A percentile compares a stretch with the other conserved stretches of the same genome.
phyloP scores from a whole-genome alignment of 495 filamentous ascomycete genomes.

The Podospora pseudocomata region DNA sequence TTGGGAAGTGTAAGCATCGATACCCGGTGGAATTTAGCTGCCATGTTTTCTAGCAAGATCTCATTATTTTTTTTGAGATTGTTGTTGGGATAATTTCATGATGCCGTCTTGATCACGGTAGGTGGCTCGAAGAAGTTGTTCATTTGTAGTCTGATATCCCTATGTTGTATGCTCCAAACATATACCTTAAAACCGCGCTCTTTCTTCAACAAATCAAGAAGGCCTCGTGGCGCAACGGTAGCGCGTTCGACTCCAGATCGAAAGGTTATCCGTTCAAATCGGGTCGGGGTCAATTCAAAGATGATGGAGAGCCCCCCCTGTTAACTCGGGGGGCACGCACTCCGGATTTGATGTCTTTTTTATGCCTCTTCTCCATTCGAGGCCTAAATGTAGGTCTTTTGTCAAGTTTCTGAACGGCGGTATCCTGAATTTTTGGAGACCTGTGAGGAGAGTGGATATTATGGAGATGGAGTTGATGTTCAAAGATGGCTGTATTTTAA shows the following conservation, averaged over 20 bases:
- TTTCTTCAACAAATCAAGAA: neutral
- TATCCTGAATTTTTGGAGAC: neutral
- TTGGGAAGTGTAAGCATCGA: neutral
- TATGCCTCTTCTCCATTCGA: neutral
- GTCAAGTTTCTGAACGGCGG: neutral
- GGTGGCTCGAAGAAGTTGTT: neutral
- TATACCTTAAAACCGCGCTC: neutral
- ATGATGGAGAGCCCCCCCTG: neutral
- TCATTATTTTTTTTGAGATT: neutral
- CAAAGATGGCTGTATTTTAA: neutral
- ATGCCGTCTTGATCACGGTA: neutral
- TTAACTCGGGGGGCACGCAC: neutral
- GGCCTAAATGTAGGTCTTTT: neutral
- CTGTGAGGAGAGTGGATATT: neutral
- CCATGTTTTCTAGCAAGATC: neutral
- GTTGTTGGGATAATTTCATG: neutral
- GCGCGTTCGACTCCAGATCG: constrained; percentile 6
- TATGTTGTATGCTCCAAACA: neutral
- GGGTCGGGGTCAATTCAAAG: constrained; percentile 4
- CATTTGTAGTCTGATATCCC: neutral
- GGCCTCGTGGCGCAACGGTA: constrained; percentile 6
- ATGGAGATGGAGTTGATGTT: neutral
- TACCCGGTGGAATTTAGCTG: neutral
- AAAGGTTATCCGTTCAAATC: constrained; percentile 8
- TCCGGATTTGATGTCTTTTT: neutral